Evolutionary conservation across 2,329 filamentous ascomycete species (phyloP), one percentile per base, ranked within the genome.

Genomic region (Coniochaeta pulveracea): DNA sequence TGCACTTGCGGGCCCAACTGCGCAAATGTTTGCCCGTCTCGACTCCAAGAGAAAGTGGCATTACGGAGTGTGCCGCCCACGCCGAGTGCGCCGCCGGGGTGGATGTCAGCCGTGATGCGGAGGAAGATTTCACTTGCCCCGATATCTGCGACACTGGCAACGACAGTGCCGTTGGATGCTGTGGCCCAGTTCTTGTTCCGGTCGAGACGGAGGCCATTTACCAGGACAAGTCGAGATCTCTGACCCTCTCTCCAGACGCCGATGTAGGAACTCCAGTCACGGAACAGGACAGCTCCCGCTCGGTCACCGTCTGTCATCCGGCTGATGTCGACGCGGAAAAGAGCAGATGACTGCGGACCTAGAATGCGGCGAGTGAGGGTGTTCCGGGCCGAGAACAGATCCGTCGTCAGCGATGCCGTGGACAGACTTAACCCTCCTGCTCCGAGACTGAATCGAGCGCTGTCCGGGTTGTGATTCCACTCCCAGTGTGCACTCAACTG

Each of bases 321-420:
- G 26, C 26, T 18, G 26, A 28, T 28, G 26, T 28, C 26, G 15
- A 28, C 12, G 26, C 26, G 26, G 26, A 28, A 28, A 4, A 17
- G 17, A 12, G 15, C 26, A 5, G 7, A 10, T 3, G 4, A 4
- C 26, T 28, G 12, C 26, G 26, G 26, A 17, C 26, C 26, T 9
- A 28, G 26, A 17, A 28, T 28, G 26, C 26, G 26, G 7, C 26
- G 12, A 7, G 26, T 28, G 8, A 28, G 15, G 7, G 26, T 28
- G 14, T 28, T 28, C 6, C 26, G 12, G 26, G 26, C 26, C 3
- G 26, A 28, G 26, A 28, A 28, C 7, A 28, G 17, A 12, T 28
- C 26, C 5, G 26, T 28, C 26, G 26, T 28, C 15, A 28, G 15
- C 26, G 26, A 10, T 10, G 26, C 26, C 5, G 26, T 28, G 26